These are phyloP conservation scores for Leccinum imitatum DNA, from an alignment of 768 basidiomycete species.

Conservation along the genomic window DNA sequence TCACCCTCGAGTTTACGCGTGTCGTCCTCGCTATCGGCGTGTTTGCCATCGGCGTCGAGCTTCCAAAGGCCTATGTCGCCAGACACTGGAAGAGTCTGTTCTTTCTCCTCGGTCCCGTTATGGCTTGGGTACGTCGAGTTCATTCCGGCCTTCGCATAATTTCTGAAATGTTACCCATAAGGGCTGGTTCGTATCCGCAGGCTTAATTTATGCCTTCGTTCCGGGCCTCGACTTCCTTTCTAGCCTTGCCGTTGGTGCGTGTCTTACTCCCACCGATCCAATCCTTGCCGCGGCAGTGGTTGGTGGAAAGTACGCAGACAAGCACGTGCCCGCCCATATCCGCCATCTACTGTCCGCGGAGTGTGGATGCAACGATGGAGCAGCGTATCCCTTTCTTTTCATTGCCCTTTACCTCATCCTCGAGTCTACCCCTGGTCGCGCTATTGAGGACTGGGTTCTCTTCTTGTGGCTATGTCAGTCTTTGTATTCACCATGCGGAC, in stretches of 20 bases:
- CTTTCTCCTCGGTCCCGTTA: slow-evolving; percentile 78
- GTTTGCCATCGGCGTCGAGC: slow-evolving; percentile 96
- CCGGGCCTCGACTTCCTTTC: slow-evolving; percentile 89
- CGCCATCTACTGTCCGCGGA: slow-evolving; percentile 68
- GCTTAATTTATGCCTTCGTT: slow-evolving; percentile 87
- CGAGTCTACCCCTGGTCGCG: slow-evolving; percentile 56
- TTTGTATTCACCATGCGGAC: neutral
- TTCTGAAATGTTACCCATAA: slow-evolving; percentile 28
- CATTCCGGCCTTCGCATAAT: neutral
- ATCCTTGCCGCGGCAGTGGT: slow-evolving; percentile 52
- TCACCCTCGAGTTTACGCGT: slow-evolving; percentile 87
- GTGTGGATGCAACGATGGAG: slow-evolving; percentile 95
- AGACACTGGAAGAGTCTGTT: slow-evolving; percentile 91
- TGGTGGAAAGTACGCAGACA: slow-evolving; percentile 96
- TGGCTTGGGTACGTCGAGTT: slow-evolving; percentile 69
- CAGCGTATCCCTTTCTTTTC: slow-evolving; percentile 92
- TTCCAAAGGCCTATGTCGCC: slow-evolving; percentile 93
- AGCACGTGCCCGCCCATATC: slow-evolving; percentile 88
- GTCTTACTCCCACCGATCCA: slow-evolving; percentile 80
- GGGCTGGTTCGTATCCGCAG: slow-evolving; percentile 96
- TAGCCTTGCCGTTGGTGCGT: slow-evolving; percentile 86
- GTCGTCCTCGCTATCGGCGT: slow-evolving; percentile 95
- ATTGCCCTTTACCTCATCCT: slow-evolving; percentile 85
- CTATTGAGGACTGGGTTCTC: slow-evolving; percentile 87
- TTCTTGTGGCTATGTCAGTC: slow-evolving; percentile 81